phyloP scores from a whole-genome alignment of 768 basidiomycete genomes.

The Dictyophora rubrovolvata region DNA sequence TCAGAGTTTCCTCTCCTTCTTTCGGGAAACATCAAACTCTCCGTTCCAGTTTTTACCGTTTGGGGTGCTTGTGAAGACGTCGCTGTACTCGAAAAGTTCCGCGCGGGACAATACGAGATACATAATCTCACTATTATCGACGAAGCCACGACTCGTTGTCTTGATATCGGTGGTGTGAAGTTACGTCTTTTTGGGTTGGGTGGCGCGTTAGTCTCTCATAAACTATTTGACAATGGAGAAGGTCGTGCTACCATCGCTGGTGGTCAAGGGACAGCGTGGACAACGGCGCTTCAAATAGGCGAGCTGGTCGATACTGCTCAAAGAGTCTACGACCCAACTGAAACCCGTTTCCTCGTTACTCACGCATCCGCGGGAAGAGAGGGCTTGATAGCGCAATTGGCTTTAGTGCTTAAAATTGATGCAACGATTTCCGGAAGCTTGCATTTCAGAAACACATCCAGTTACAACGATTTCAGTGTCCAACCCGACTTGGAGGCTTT shows the following conservation, averaged over 20 bases:
- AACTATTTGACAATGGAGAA: slow-evolving; percentile 90
- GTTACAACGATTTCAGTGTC: slow-evolving; percentile 95
- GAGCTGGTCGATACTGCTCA: slow-evolving; percentile 97
- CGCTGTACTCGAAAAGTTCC: slow-evolving; percentile 83
- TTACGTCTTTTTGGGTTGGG: slow-evolving; percentile 92
- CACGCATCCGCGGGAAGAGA: slow-evolving; percentile 91
- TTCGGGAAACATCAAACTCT: slow-evolving; percentile 81
- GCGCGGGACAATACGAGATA: slow-evolving; percentile 69
- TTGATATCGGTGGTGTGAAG: slow-evolving; percentile 90
- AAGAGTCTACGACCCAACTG: slow-evolving; percentile 82
- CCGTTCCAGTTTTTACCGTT: slow-evolving; percentile 90
- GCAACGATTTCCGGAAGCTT: slow-evolving; percentile 89
- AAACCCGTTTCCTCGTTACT: slow-evolving; percentile 88
- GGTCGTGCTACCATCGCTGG: slow-evolving; percentile 96
- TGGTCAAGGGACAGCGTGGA: slow-evolving; percentile 98
- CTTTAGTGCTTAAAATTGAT: slow-evolving; percentile 86
- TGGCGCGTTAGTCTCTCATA: slow-evolving; percentile 90
- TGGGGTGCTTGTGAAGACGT: slow-evolving; percentile 99
- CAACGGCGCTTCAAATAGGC: slow-evolving; percentile 92
- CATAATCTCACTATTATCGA: slow-evolving; percentile 89
- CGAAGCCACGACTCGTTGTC: slow-evolving; percentile 86
- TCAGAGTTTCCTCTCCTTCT: slow-evolving; percentile 92
- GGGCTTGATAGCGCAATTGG: slow-evolving; percentile 84
- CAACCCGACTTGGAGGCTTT: slow-evolving; percentile 85
- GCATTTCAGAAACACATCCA: slow-evolving; percentile 94